Evolutionary conservation across 2,329 filamentous ascomycete genomes (phyloP).

Genomic region (Thermothelomyces thermophilus): DNA sequence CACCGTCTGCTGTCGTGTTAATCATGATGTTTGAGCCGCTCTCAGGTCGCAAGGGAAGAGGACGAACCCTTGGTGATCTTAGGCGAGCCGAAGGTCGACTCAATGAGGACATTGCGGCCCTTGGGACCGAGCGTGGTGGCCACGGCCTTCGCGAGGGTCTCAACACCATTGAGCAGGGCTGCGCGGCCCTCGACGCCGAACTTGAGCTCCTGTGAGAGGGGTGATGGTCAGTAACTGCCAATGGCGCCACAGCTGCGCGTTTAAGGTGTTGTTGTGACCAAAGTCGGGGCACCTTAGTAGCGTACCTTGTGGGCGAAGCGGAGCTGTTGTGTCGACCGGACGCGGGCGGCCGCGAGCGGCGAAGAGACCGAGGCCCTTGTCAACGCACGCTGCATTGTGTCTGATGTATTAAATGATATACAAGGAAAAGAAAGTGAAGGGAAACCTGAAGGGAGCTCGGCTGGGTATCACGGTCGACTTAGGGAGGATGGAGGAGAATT

Average conservation of each 20-base stretch:
- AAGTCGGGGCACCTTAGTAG: conserved; percentile 3
- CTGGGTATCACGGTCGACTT: conserved; percentile 24
- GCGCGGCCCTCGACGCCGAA: conserved; percentile 94
- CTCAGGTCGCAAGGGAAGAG: conserved; percentile 3
- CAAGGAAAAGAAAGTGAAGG: conserved; percentile 19
- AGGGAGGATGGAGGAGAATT: conserved; percentile 5
- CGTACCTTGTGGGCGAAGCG: conserved; percentile 95
- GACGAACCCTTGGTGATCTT: conserved; percentile 94
- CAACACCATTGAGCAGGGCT: conserved; percentile 83
- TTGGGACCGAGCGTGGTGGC: conserved; percentile 95
- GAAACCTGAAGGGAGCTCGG: conserved; percentile 7
- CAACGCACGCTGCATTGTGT: conserved; percentile 90
- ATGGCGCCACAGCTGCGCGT: not conserved
- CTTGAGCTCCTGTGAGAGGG: conserved; percentile 71
- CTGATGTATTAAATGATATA: conserved; percentile 28
- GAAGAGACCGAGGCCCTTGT: conserved; percentile 76
- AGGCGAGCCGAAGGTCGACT: conserved; percentile 95
- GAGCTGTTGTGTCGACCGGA: conserved; percentile 76
- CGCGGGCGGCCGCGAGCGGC: conserved; percentile 53
- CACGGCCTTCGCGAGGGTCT: conserved; percentile 93
- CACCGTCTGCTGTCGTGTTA: conserved; percentile 57
- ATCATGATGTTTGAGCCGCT: not conserved
- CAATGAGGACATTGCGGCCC: conserved; percentile 96
- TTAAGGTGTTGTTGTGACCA: not conserved
- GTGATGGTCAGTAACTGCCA: conserved; percentile 28